Percentiles rank a stretch among this genome's conserved stretches.
phyloP scores from a whole-genome alignment of 2,329 filamentous ascomycete species.

The Basipetospora chlamydospora region DNA sequence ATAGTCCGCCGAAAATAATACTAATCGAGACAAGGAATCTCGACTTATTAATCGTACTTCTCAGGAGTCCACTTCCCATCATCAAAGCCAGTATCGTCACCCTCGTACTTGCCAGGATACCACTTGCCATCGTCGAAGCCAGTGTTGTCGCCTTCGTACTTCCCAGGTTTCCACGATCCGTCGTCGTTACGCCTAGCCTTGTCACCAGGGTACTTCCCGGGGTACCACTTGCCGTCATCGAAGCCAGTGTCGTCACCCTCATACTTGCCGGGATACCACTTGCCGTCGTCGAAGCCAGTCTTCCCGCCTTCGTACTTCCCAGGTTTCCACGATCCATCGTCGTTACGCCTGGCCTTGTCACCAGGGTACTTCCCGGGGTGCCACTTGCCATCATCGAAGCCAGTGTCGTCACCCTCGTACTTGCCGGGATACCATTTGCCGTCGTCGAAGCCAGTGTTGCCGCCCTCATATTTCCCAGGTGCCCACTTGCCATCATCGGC shows the following conservation, averaged over 20 bases:
- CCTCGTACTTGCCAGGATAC: slow-evolving; percentile 7
- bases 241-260: slow-evolving; percentile 5
- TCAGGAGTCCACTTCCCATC: too few species aligned
- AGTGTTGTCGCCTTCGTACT: slow-evolving; percentile 6
- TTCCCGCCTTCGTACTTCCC: slow-evolving; percentile 8
- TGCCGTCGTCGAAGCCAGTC: slow-evolving; percentile 6
- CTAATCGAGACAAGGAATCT: too few species aligned
- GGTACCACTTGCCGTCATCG: slow-evolving; percentile 6
- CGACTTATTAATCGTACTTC: too few species aligned
- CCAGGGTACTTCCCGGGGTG: slow-evolving; percentile 6
- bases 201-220: slow-evolving; percentile 6
- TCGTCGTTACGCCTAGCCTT: slow-evolving; percentile 8
- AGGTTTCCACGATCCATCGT: slow-evolving; percentile 5
- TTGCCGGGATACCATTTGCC: slow-evolving; percentile 4
- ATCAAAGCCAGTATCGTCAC: too few species aligned
- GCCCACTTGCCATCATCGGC: slow-evolving; percentile 3
- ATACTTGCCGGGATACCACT: slow-evolving; percentile 5
- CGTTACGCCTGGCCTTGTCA: slow-evolving; percentile 6
- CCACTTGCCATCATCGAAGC: slow-evolving; percentile 6
- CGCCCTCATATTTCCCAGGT: slow-evolving; percentile 4
- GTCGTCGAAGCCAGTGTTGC: slow-evolving; percentile 4
- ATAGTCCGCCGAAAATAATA: too few species aligned
- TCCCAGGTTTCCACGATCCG: slow-evolving; percentile 1
- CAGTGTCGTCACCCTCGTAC: slow-evolving; percentile 5
- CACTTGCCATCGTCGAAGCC: slow-evolving; percentile 6